Evolutionary conservation across 345 rosid species (phyloP).

Genomic region (Eucalyptus dawsonii): DNA sequence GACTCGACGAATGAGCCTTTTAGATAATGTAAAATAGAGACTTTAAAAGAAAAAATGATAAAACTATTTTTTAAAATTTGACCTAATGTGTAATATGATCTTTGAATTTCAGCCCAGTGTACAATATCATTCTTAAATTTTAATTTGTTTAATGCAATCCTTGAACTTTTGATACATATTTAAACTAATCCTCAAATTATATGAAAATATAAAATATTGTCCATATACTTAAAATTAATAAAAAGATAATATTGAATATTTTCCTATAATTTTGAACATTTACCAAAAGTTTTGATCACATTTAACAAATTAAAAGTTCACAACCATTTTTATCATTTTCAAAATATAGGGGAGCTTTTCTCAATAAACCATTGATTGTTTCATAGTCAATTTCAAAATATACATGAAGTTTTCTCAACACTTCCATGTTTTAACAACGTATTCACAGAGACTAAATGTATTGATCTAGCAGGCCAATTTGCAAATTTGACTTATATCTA

Average conservation of each 20-base stretch:
- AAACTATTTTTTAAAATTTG: too few relatives aligned
- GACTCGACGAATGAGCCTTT: background rate
- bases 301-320: too few relatives aligned
- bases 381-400: background rate
- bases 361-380: background rate
- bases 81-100: too few relatives aligned
- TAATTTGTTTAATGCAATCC: too few relatives aligned
- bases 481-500: background rate
- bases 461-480: background rate
- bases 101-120: rapidly evolving
- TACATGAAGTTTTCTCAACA: background rate
- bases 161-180: too few relatives aligned
- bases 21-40: background rate
- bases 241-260: background rate
- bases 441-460: background rate
- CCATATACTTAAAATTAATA: background rate
- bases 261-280: too few relatives aligned
- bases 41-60: background rate
- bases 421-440: background rate
- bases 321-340: background rate
- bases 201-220: too few relatives aligned
- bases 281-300: background rate
- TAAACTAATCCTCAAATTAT: too few relatives aligned
- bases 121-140: too few relatives aligned
- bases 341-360: background rate